Evolutionary conservation across 176 grass and related monocot species (phyloP).

Genomic region (Calamus simplicifolius): DNA sequence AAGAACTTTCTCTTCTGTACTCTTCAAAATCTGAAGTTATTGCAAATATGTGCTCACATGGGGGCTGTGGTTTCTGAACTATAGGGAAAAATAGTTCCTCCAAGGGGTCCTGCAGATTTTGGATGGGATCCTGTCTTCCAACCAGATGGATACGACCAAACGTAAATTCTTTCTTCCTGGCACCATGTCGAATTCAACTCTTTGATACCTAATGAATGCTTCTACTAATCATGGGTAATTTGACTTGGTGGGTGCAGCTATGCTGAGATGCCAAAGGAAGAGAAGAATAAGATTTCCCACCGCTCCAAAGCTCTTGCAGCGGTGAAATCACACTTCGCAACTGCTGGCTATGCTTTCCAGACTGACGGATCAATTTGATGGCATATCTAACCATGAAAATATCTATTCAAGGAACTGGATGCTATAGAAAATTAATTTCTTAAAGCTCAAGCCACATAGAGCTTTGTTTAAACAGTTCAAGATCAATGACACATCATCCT

Average conservation of each 20-base stretch:
- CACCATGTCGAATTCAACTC: not conserved
- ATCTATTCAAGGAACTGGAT: too few species aligned
- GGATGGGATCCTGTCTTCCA: conserved; percentile 95
- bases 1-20: too few species aligned
- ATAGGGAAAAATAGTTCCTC: conserved; percentile 77
- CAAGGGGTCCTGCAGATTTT: conserved; percentile 82
- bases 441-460: too few species aligned
- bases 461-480: too few species aligned
- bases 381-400: too few species aligned
- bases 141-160: conserved; percentile 84
- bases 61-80: conserved; percentile 17
- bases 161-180: conserved; percentile 26
- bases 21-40: too few species aligned
- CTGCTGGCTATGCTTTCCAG: conserved; percentile 50
- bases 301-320: conserved; percentile 65
- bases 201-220: too few species aligned
- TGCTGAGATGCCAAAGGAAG: conserved; percentile 85
- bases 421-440: too few species aligned
- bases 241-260: conserved; percentile 41
- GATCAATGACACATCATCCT: too few species aligned
- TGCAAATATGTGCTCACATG: not conserved
- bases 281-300: conserved; percentile 94
- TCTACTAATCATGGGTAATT: too few species aligned
- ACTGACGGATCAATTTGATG: conserved; percentile 26
- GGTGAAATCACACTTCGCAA: conserved; percentile 82